Evolutionary conservation across 1,284 basidiomycete species (phyloP), one percentile per base, ranked within the genome.

Genomic region (Mycosarcoma maydis): DNA sequence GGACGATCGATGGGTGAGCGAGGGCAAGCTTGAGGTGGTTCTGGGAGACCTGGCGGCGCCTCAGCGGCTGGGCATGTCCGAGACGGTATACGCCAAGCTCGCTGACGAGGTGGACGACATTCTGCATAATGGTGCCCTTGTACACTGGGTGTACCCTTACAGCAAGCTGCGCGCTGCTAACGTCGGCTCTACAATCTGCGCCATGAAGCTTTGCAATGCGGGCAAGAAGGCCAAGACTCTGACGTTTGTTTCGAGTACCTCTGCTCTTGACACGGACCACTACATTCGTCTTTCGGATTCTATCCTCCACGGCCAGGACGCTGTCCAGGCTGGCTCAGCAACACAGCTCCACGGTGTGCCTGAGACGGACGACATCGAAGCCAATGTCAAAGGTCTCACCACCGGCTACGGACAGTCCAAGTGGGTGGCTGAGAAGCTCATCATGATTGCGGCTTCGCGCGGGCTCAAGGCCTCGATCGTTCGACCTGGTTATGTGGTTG

Each of bases 61-160:
- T 37, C 88, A 89, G 37, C 84, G 85, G 30, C 91, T 98, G 68
- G 96, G 95, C 3, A 83, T 98, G 59, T 85, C 85, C 27, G 82
- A 87, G 29, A 83, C 82, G 3, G 85, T 84, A 0, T 98, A 94
- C 92, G 81, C 85, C 30, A 84, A 87, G 20, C 79, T 97, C 13
- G 87, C 89, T 0, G 80, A 84, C 26, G 90, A 95, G 80, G 88
- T 90, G 0, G 94, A 98, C 80, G 88, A 88, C 1, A 86, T 99
- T 26, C 81, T 98, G 52, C 96, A 98, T 83, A 99, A 99, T 77
- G 96, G 96, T 40, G 96, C 96, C 20, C 84, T 98, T 81, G 96
- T 98, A 14, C 96, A 98, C 81, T 99, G 96, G 96, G 92, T 98
- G 3, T 98, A 98, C 83, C 93, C 94, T 0, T 99, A 99, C 83